phyloP scores from a whole-genome alignment of 2,329 filamentous ascomycete genomes.

The Tolypocladium endophyticum region DNA sequence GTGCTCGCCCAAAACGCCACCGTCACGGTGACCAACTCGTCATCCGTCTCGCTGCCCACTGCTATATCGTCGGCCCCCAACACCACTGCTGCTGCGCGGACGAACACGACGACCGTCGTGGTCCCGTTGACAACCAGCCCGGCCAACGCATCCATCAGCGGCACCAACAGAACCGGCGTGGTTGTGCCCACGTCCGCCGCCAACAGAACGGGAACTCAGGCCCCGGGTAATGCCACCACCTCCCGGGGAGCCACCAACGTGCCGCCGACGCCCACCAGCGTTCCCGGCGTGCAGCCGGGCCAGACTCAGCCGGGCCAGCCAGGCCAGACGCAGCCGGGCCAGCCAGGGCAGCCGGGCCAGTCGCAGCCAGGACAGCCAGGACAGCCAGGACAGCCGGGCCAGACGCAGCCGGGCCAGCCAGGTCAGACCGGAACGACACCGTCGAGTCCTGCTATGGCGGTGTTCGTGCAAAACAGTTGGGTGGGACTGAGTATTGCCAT shows the following conservation, averaged over 20 bases:
- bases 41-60: neutral
- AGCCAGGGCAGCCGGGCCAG: neutral
- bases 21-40: neutral
- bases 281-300: neutral
- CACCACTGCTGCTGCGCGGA: neutral
- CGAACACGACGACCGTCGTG: neutral
- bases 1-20: neutral
- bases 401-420: neutral
- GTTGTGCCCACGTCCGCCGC: neutral
- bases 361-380: no score
- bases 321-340: no score
- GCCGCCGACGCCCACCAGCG: neutral
- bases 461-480: constrained; percentile 3
- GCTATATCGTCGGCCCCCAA: neutral
- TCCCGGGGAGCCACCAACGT: neutral
- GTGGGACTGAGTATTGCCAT: constrained; percentile 5
- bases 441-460: constrained; percentile 1
- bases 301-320: no score
- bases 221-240: neutral
- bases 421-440: neutral
- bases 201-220: no score
- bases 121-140: neutral
- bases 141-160: neutral
- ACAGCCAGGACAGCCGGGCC: neutral
- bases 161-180: neutral